Evolutionary conservation across 2,329 filamentous ascomycete genomes (phyloP), one percentile per base, ranked within the genome.

Genomic region (Dendrostoma leiphaemia): DNA sequence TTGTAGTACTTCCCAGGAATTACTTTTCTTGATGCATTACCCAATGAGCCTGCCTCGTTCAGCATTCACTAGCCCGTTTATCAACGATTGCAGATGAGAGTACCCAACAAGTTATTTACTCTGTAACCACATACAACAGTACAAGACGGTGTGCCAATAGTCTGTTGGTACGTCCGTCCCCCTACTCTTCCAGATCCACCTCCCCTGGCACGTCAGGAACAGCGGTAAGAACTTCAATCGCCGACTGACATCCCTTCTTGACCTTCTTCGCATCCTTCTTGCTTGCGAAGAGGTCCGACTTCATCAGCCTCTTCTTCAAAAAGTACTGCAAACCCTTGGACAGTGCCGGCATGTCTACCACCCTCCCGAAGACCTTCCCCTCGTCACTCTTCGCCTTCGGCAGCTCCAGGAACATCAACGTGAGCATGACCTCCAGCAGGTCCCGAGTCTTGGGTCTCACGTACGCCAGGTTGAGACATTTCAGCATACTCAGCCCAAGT

Each of bases 361-460:
- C 81, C 10, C 81, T 81, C 17, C 80, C 72, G 66, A 96, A 90
- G 1, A 91, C 73, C 46, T 84, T 84, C 59, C 82, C 74, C 26
- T 96, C 71, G 5, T 51, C 26, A 31, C 26, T 28, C 13, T 44
- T 37, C 1, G 76, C 74, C 51, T 77, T 75, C 32, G 57, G 13
- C 21, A 58, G 47, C 61, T 87, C 82, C 43, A 90, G 78, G 29
- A 97, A 82, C 12, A 91, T 71, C 2, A 85, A 88, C 46, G 94
- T 84, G 15, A 97, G 76, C 61, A 97, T 72, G 7, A 94, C 75
- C 69, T 97, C 91, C 43, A 92, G 78, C 65, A 97, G 94, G 23
- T 83, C 82, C 53, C 81, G 84, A 0, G 90, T 90, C 71, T 88
- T 91, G 7, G 83, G 74, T 65, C 91, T 89, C 48, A 96, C 71